These are phyloP conservation scores for Helichrysum umbraculigerum DNA, from an alignment of 129 eudicot species.

Conservation along the genomic window DNA sequence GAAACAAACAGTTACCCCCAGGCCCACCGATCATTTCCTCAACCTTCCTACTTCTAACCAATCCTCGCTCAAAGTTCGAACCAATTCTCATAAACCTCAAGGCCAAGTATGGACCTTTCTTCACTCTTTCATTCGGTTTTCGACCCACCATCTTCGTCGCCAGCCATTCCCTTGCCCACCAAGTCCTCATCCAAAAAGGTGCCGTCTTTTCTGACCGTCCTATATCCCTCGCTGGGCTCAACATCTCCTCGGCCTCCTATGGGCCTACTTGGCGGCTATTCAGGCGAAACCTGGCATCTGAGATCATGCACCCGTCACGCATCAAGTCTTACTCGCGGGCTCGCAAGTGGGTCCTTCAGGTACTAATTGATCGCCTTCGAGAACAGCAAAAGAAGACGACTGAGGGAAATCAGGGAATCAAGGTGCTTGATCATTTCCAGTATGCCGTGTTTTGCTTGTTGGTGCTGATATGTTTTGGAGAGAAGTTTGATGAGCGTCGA, in stretches of 20 bases:
- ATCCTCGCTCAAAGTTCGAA: neutral
- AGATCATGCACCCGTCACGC: conserved; percentile 8
- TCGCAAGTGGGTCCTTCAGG: conserved; percentile 19
- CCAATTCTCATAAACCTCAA: conserved; percentile 5
- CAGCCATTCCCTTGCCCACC: conserved; percentile 26
- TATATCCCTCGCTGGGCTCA: neutral
- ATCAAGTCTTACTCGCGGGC: conserved; percentile 21
- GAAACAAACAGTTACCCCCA: conserved; percentile 2
- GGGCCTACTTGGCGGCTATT: conserved; percentile 28
- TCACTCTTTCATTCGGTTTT: conserved; percentile 21
- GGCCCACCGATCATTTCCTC: neutral
- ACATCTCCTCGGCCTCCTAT: conserved; percentile 20
- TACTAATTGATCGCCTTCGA: neutral
- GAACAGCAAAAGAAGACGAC: neutral
- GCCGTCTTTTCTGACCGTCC: conserved; percentile 28
- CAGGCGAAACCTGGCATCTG: conserved; percentile 10
- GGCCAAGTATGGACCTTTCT: neutral
- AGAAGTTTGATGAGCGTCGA: conserved; percentile 23
- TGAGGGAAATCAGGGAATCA: conserved; percentile 7
- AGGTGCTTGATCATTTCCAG: conserved; percentile 23
- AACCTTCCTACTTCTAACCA: conserved; percentile 4
- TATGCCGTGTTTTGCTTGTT: conserved; percentile 28
- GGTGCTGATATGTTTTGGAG: conserved; percentile 36
- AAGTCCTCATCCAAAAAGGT: conserved; percentile 24
- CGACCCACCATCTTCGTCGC: conserved; percentile 8